Base-by-base conservation (phyloP, 108 stramenopile genomes). In the Skeletonema grethae region DNA sequence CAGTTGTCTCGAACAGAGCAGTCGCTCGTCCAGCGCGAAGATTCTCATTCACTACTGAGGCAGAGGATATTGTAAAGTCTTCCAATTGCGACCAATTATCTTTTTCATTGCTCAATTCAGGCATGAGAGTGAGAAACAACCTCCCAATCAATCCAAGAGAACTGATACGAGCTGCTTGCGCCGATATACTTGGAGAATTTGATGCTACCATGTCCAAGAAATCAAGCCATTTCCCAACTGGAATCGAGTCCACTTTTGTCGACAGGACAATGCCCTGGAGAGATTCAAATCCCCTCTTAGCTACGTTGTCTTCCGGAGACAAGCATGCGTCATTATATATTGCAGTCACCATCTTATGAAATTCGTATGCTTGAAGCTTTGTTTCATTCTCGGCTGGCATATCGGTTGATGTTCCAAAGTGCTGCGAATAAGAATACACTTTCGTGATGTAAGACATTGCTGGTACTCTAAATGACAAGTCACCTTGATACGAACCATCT, bases 361-460 rank as follows among this genome's bases (percentile, higher is more conserved):
- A 79, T n/a, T 88, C 88, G 60, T 85, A 61, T 60, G 83, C 79
- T n/a, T 84, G 84, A 22, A 85, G 77, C 56, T 57, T 58, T 29
- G 31, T 34, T 56, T 65, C 32, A 15, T 36, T 16, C 46, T 38
- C 43, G 12, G 32, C 32, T 16, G 63, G 35, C 12, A 5, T 30
- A 12, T 65, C 41, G 13, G 20, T 50, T 25, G 56, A 43, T 39
- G 55, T 69, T 22, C 30, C 32, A 53, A 64, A 70, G 41, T 70
- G 60, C 57, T 78, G 80, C 68, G 58, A 86, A 63, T 84, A 85
- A 4, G 76, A 76, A 61, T 88, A 90, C 1, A 87, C 75, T 22
- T 87, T 88, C 59, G 88, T 90, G 16, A 93, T 67, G 65, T 88
- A 93, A n/a, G 85, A 59, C 84, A 90, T 86, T 15, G 92, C 84